Evolutionary conservation across 179 eudicot genomes (phyloP).

Genomic region (Beta macrorhiza): DNA sequence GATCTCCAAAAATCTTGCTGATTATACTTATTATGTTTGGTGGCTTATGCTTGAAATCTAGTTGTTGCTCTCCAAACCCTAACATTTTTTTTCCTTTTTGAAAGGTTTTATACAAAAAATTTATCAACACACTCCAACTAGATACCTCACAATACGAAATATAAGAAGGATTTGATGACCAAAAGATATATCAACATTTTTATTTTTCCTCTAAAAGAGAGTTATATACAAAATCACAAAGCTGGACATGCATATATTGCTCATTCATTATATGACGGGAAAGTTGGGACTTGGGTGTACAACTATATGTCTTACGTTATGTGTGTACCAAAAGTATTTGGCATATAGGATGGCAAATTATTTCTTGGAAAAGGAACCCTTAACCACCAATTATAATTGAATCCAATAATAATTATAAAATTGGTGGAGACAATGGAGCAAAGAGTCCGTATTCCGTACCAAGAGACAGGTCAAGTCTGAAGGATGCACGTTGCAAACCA

Average conservation of each 20-base stretch:
- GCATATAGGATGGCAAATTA: background rate
- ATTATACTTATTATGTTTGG: no score
- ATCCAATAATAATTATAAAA: background rate
- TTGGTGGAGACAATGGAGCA: background rate
- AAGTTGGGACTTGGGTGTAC: background rate
- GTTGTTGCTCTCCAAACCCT: no score
- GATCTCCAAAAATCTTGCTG: no score
- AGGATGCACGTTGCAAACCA: constrained; percentile 2
- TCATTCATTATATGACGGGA: background rate
- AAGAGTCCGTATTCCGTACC: constrained; percentile 10
- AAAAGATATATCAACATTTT: no score
- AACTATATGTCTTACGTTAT: background rate
- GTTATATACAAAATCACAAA: no score
- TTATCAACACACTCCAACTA: no score
- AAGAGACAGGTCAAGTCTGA: constrained; percentile 2
- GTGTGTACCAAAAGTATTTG: constrained; percentile 1
- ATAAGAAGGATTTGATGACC: no score
- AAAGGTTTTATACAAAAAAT: no score
- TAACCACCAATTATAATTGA: background rate
- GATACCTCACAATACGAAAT: no score
- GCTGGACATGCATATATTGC: background rate
- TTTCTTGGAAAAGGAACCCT: background rate
- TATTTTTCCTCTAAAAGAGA: no score
- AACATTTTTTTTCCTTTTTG: no score
- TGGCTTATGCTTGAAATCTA: no score